phyloP scores from a whole-genome alignment of 2,329 filamentous ascomycete species.

The Arthrocladium fulminans region DNA sequence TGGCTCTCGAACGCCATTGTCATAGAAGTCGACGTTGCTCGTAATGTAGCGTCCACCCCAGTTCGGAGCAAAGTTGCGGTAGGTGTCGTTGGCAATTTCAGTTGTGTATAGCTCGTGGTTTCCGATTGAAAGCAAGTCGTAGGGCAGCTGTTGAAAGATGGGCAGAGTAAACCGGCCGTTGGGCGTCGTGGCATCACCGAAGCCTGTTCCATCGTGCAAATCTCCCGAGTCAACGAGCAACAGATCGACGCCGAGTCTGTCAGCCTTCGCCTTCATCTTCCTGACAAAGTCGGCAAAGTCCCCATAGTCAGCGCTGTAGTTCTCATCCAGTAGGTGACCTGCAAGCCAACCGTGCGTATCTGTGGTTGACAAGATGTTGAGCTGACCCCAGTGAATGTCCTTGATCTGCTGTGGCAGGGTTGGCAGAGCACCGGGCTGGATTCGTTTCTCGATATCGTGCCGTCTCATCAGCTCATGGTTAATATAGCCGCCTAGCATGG shows the following conservation, averaged over 20 bases:
- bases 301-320: constrained; percentile 53
- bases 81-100: constrained; percentile 54
- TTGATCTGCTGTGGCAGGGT: constrained; percentile 19
- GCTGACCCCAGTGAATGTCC: constrained; percentile 51
- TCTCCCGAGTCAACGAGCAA: constrained; percentile 54
- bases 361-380: constrained; percentile 44
- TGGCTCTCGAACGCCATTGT: constrained; percentile 31
- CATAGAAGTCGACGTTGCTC: constrained; percentile 43
- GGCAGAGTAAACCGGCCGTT: constrained; percentile 49
- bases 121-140: constrained; percentile 47
- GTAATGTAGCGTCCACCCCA: constrained; percentile 49
- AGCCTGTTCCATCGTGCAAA: constrained; percentile 56
- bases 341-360: constrained; percentile 56
- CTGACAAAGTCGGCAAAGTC: constrained; percentile 54
- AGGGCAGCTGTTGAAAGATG: constrained; percentile 45
- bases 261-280: constrained; percentile 52
- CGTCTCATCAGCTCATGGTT: constrained; percentile 18
- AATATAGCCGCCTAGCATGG: constrained; percentile 18
- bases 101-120: constrained; percentile 60
- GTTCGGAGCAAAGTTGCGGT: constrained; percentile 49
- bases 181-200: constrained; percentile 51
- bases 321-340: constrained; percentile 44
- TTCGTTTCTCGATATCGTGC: constrained; percentile 19
- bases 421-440: constrained; percentile 16
- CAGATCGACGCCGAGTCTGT: constrained; percentile 49